Percentiles rank a stretch among this genome's conserved stretches.
Evolutionary conservation across 1,284 basidiomycete species (phyloP).

Genomic region (Naganishia sp.): DNA sequence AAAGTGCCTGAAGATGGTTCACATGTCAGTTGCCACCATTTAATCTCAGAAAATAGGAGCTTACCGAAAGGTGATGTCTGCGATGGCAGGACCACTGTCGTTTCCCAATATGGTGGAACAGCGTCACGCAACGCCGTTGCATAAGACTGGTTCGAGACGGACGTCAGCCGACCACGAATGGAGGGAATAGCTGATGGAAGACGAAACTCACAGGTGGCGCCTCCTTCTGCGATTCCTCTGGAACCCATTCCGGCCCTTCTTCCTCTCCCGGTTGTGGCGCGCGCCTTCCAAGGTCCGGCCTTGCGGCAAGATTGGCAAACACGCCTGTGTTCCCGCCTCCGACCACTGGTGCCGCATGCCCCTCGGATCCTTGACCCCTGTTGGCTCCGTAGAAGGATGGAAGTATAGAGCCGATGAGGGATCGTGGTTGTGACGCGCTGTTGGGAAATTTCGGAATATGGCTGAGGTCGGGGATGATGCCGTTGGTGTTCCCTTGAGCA

Average conservation of each 20-base stretch:
- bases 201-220: constrained; percentile 71
- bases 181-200: constrained; percentile 29
- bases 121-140: constrained; percentile 83
- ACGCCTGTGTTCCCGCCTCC: constrained; percentile 90
- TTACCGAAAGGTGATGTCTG: constrained; percentile 53
- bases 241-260: constrained; percentile 64
- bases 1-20: constrained; percentile 42
- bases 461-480: constrained; percentile 63
- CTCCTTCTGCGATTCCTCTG: constrained; percentile 78
- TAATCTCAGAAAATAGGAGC: background rate
- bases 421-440: constrained; percentile 56
- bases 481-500: constrained; percentile 77
- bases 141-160: constrained; percentile 65
- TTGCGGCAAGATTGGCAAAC: constrained; percentile 91
- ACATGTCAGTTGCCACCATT: background rate
- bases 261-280: constrained; percentile 61
- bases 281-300: constrained; percentile 63
- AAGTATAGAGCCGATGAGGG: constrained; percentile 67
- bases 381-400: constrained; percentile 69
- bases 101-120: constrained; percentile 96
- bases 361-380: constrained; percentile 56
- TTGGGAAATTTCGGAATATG: constrained; percentile 19
- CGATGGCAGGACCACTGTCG: constrained; percentile 74
- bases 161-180: background rate
- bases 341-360: constrained; percentile 52